Conservation (phyloP, 768 basidiomycete species). For the Leucosporidium scottii region DNA sequence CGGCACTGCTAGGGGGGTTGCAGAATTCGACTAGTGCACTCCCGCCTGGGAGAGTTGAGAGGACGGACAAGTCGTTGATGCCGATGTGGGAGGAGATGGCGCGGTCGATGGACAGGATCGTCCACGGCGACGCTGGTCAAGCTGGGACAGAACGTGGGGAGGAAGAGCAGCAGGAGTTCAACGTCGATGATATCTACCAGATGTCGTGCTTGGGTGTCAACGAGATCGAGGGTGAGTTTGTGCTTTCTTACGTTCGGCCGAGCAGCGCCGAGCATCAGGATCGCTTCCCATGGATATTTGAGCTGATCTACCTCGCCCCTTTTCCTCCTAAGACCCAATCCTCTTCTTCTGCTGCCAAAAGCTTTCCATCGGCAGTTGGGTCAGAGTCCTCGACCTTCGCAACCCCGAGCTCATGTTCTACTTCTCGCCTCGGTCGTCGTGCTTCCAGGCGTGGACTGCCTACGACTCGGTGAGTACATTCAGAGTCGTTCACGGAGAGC, state of each 20-base stretch:
- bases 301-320: not conserved
- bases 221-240: not conserved
- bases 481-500: too few relatives aligned
- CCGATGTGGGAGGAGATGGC: not conserved
- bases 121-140: not conserved
- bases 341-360: not conserved
- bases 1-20: too few relatives aligned
- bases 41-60: not conserved
- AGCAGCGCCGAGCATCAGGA: too few relatives aligned
- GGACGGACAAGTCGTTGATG: not conserved
- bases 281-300: too few relatives aligned
- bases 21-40: too few relatives aligned
- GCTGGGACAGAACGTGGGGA: not conserved
- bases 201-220: not conserved
- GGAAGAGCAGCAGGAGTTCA: not conserved
- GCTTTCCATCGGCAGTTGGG: not conserved
- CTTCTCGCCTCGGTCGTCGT: not conserved
- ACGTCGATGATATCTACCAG: not conserved
- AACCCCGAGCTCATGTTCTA: slow-evolving; percentile 2
- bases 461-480: not conserved
- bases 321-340: not conserved
- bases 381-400: not conserved
- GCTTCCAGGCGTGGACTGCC: not conserved
- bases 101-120: not conserved
- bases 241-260: too few relatives aligned